A percentile compares a stretch with the other conserved stretches of the same genome.
Evolutionary conservation across 2,329 filamentous ascomycete genomes (phyloP).

Genomic region (Hypoxylon sp.): DNA sequence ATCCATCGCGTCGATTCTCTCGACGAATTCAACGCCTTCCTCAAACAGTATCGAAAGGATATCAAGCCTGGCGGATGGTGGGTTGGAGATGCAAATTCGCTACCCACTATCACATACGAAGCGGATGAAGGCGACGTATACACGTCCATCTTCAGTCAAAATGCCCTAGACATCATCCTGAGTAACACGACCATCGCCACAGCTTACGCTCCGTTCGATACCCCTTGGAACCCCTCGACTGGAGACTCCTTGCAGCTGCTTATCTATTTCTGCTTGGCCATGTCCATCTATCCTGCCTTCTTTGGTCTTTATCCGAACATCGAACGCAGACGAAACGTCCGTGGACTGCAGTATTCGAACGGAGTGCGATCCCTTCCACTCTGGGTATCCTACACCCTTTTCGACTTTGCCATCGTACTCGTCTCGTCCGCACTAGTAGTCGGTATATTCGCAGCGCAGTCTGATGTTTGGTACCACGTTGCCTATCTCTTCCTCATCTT

Average conservation of each 20-base stretch:
- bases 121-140: slow-evolving; percentile 69
- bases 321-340: slow-evolving; percentile 81
- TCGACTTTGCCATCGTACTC: slow-evolving; percentile 83
- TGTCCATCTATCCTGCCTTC: slow-evolving; percentile 84
- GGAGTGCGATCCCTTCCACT: slow-evolving; percentile 84
- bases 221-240: slow-evolving; percentile 74
- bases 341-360: slow-evolving; percentile 90
- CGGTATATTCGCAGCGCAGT: slow-evolving; percentile 74
- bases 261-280: slow-evolving; percentile 82
- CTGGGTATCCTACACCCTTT: slow-evolving; percentile 84
- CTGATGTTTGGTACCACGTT: slow-evolving; percentile 78
- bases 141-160: slow-evolving; percentile 72
- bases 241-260: slow-evolving; percentile 83
- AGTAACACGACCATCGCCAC: slow-evolving; percentile 76
- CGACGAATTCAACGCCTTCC: slow-evolving; percentile 74
- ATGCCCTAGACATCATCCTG: slow-evolving; percentile 73
- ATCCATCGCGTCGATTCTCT: slow-evolving; percentile 71
- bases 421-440: slow-evolving; percentile 73
- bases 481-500: slow-evolving; percentile 87
- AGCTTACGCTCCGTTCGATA: slow-evolving; percentile 79
- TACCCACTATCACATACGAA: slow-evolving; percentile 77
- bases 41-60: slow-evolving; percentile 71
- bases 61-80: slow-evolving; percentile 85
- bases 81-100: slow-evolving; percentile 69
- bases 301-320: slow-evolving; percentile 90